Evolutionary conservation across 2,329 filamentous ascomycete species (phyloP), one percentile per base, ranked within the genome.

Genomic region (Cladosporium sp.): DNA sequence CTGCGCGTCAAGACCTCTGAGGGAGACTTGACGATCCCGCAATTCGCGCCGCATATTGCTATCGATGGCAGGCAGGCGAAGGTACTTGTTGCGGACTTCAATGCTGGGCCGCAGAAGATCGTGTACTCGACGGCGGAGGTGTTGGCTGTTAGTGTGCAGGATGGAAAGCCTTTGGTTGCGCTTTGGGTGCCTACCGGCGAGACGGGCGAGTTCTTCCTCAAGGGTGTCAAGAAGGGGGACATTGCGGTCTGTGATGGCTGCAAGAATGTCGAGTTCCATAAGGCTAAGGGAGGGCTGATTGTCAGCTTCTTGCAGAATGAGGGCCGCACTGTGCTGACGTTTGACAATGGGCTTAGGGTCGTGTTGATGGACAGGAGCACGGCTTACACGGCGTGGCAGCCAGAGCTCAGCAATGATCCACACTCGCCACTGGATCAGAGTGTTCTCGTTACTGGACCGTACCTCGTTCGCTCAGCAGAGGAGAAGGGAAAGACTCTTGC

Each of bases 11-110:
- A 82, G 54, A 89, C 87, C 0, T 87, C 86, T 0, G 78, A 78
- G 18, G 87, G 87, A 1, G 75, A 79, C 5, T 67, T 88, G 10
- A 84, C 81, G 0, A 80, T 89, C 15, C 86, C 87, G 1, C 82
- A 83, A 65, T 78, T 82, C 55, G 80, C 78, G 1, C 79, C 78
- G 0, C 72, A 75, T 0, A 82, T 88, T 54, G 78, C 82, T 6
- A 80, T 90, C 49, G 83, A 88, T 65, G 87, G 87, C 1, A 84
- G 87, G 44, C 84, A 88, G 65, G 84, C 86, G 8, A 88, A 89
- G 78, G 85, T 89, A 18, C 74, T 88, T 3, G 84, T 86, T 0
- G 86, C 86, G 0, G 87, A 89, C 69, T 89, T 88, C 65, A 74
- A 69, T 1, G 82, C 88, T 47, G 87, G 86, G 1, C 73, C 76